Percentiles rank a stretch among this genome's conserved stretches.
These are phyloP conservation scores for Lentinula guzmanii DNA, from an alignment of 768 basidiomycete genomes.

Conservation along the genomic window DNA sequence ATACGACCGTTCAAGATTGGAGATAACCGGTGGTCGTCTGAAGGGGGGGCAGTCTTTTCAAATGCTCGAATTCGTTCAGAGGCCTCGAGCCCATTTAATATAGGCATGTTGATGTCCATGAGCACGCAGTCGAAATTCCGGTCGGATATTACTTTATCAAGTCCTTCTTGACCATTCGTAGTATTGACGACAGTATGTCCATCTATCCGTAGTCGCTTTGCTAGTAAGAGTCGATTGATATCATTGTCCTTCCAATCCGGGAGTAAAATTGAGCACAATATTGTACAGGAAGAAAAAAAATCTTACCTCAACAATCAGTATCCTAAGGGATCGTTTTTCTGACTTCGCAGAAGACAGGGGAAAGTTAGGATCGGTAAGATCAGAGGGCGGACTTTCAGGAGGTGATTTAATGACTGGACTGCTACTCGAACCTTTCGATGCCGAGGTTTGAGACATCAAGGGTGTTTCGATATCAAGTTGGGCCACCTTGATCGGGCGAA, in stretches of 20 bases:
- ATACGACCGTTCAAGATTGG: slow-evolving; percentile 54
- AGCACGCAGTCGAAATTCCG: slow-evolving; percentile 64
- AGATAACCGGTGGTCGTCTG: slow-evolving; percentile 28
- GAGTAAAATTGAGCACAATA: slow-evolving; percentile 1
- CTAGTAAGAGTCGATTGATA: slow-evolving; percentile 66
- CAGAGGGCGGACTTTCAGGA: neutral
- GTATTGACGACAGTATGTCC: slow-evolving; percentile 61
- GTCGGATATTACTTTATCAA: slow-evolving; percentile 54
- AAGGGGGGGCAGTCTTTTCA: slow-evolving; percentile 30
- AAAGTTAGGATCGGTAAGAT: neutral
- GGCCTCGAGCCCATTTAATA: slow-evolving; percentile 69
- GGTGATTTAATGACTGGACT: neutral
- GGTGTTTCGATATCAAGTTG: slow-evolving; percentile 13
- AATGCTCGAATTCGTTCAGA: slow-evolving; percentile 59
- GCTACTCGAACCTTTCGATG: neutral
- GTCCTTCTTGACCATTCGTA: slow-evolving; percentile 71
- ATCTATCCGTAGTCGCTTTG: slow-evolving; percentile 59
- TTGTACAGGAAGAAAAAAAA: neutral
- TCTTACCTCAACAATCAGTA: slow-evolving; percentile 65
- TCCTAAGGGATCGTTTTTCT: slow-evolving; percentile 26
- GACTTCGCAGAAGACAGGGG: neutral
- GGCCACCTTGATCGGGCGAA: slow-evolving; percentile 32
- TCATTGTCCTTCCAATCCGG: slow-evolving; percentile 51
- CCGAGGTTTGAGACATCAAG: too few species aligned
- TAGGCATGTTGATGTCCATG: slow-evolving; percentile 88